phyloP scores from a whole-genome alignment of 2,329 filamentous ascomycete genomes.

The Alternaria sp. region DNA sequence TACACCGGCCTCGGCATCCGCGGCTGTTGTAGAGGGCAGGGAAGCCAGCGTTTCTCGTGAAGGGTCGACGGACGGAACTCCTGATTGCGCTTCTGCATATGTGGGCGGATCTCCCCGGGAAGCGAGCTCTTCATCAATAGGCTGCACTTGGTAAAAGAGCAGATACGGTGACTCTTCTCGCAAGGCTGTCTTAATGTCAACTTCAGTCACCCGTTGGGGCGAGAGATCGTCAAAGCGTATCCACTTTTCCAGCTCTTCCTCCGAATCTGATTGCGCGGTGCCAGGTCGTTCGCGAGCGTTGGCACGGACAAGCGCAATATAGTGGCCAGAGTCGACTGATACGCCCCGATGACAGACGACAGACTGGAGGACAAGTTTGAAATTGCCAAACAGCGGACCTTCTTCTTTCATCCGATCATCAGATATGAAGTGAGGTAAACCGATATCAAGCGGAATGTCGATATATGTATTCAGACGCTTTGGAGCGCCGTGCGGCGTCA shows the following conservation, averaged over 20 bases:
- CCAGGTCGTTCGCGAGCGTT: conserved; percentile 53
- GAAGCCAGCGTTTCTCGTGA: conserved; percentile 40
- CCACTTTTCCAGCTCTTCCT: conserved; percentile 64
- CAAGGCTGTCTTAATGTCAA: conserved; percentile 79
- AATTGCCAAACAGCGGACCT: conserved; percentile 78
- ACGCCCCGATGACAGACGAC: conserved; percentile 90
- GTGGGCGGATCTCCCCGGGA: conserved; percentile 47
- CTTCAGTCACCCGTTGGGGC: conserved; percentile 71
- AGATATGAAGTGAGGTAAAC: conserved; percentile 86
- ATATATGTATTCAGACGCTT: conserved; percentile 80
- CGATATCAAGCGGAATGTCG: conserved; percentile 87
- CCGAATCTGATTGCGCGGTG: conserved; percentile 54
- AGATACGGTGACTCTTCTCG: conserved; percentile 92
- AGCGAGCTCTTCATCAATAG: conserved; percentile 73
- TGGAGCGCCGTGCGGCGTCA: conserved; percentile 71
- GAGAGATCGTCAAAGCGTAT: conserved; percentile 91
- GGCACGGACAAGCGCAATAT: conserved; percentile 82
- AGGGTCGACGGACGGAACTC: conserved; percentile 24
- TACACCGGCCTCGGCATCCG: conserved; percentile 26
- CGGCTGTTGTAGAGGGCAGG: conserved; percentile 19
- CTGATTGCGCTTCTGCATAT: conserved; percentile 47
- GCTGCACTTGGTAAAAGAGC: conserved; percentile 92
- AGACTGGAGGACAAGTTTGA: conserved; percentile 89
- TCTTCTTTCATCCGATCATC: conserved; percentile 73
- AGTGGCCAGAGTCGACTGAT: conserved; percentile 87